A percentile compares a stretch with the other conserved stretches of the same genome.
phyloP scores from a whole-genome alignment of 768 basidiomycete genomes.

The Gautieria morchelliformis region DNA sequence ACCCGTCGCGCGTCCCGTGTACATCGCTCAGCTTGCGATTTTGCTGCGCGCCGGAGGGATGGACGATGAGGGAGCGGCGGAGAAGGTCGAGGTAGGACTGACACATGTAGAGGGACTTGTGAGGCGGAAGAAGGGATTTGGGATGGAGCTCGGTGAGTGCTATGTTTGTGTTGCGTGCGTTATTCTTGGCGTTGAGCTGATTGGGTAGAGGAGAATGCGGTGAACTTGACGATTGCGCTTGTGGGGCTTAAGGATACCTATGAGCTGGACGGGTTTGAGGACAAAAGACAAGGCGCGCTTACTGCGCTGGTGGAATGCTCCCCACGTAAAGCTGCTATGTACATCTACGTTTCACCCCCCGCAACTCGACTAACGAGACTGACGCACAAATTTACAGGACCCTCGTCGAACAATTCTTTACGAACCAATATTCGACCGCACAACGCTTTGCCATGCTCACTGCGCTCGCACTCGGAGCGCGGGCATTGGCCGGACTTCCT shows the following conservation, averaged over 20 bases:
- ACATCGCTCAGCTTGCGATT: conserved; percentile 74
- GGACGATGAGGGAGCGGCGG: conserved; percentile 55
- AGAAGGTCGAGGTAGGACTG: conserved; percentile 73
- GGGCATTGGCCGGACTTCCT: conserved; percentile 62
- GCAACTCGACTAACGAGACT: background rate
- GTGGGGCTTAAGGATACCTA: conserved; percentile 75
- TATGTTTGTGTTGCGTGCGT: background rate
- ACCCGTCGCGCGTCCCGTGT: conserved; percentile 76
- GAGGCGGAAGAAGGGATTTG: conserved; percentile 73
- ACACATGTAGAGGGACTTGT: conserved; percentile 75
- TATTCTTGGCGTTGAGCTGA: conserved; percentile 3
- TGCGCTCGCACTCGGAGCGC: conserved; percentile 75
- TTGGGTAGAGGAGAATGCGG: conserved; percentile 78
- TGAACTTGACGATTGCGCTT: conserved; percentile 66
- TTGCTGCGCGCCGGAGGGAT: conserved; percentile 55
- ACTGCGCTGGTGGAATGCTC: conserved; percentile 74
- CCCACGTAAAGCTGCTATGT: conserved; percentile 77
- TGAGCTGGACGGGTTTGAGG: conserved; percentile 71
- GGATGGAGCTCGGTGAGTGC: conserved; percentile 75
- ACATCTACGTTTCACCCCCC: conserved; percentile 23
- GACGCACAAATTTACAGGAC: conserved; percentile 34
- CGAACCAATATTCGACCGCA: conserved; percentile 79
- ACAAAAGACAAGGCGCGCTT: conserved; percentile 64
- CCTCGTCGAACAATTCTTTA: conserved; percentile 89
- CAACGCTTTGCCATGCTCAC: conserved; percentile 83